Conservation (phyloP, 2,329 filamentous ascomycete species). For the Apiospora aurea region DNA sequence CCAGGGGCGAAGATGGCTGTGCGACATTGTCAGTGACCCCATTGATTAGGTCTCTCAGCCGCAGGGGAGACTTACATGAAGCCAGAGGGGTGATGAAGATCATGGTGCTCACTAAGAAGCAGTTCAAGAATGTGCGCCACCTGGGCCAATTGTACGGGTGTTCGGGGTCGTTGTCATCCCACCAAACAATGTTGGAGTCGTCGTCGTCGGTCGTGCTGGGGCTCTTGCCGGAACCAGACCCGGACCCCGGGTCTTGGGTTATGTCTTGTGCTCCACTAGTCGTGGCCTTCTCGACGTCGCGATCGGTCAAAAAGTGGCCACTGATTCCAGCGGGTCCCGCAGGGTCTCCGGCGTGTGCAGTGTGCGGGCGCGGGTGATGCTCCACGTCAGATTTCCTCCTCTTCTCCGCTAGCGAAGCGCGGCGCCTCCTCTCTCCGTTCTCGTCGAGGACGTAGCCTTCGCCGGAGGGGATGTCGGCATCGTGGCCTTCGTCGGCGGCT, state of each 20-base stretch:
- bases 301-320: neutral
- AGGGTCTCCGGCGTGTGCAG: neutral
- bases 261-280: neutral
- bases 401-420: constrained; percentile 41
- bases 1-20: constrained; percentile 28
- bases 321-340: neutral
- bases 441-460: constrained; percentile 52
- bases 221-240: neutral
- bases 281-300: neutral
- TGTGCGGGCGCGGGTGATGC: constrained; percentile 1
- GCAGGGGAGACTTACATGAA: constrained; percentile 25
- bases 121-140: constrained; percentile 26
- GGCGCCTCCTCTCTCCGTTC: constrained; percentile 46
- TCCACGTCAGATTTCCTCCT: constrained; percentile 9
- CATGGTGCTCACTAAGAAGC: constrained; percentile 25
- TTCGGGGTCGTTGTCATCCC: constrained; percentile 48
- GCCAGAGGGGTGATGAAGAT: constrained; percentile 27
- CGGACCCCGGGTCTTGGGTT: neutral
- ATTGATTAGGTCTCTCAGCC: too few relatives aligned
- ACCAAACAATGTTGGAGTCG: constrained; percentile 19
- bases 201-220: constrained; percentile 4
- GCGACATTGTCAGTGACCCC: neutral
- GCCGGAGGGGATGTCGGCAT: constrained; percentile 57
- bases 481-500: constrained; percentile 54
- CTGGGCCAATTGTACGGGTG: constrained; percentile 63